Conservation (phyloP, 2,329 filamentous ascomycete genomes). For the Claviceps purpurea region DNA sequence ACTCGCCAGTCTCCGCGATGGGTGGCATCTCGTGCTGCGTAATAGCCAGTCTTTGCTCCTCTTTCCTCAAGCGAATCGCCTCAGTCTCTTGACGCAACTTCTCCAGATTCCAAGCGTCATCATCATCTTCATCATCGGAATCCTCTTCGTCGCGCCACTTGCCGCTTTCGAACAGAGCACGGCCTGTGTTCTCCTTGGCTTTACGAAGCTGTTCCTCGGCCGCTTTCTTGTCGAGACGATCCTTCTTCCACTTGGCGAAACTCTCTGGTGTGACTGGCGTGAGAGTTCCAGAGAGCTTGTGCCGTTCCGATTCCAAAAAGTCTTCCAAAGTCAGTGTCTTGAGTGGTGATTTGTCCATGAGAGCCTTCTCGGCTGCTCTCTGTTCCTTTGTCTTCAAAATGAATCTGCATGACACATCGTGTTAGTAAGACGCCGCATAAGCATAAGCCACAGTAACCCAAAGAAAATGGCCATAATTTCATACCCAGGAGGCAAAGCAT, state of each 20-base stretch:
- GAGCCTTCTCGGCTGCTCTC: constrained; percentile 83
- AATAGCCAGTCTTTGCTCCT: constrained; percentile 51
- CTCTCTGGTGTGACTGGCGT: constrained; percentile 88
- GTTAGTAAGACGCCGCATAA: constrained; percentile 12
- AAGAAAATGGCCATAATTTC: constrained; percentile 21
- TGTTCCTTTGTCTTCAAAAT: constrained; percentile 97
- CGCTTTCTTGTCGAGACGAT: constrained; percentile 86
- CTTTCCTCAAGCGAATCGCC: constrained; percentile 55
- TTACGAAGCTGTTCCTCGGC: constrained; percentile 82
- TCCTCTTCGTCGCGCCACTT: constrained; percentile 68
- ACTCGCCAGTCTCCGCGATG: not conserved
- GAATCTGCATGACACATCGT: constrained; percentile 46
- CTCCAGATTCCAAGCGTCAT: constrained; percentile 67
- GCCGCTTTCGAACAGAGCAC: constrained; percentile 91
- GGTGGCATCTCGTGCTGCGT: constrained; percentile 8
- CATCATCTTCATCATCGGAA: constrained; percentile 46
- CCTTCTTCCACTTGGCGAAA: constrained; percentile 96
- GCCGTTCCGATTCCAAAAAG: constrained; percentile 89
- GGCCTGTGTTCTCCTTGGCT: constrained; percentile 90
- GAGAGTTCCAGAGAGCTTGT: constrained; percentile 82
- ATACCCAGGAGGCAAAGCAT: constrained; percentile 86
- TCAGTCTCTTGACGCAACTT: constrained; percentile 79
- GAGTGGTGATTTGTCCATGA: constrained; percentile 89
- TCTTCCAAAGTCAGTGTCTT: constrained; percentile 93
- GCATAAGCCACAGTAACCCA: not conserved